These are phyloP conservation scores for Schwanniomyces vanrijiae DNA, from an alignment of 805 yeast genomes.

Conservation along the genomic window DNA sequence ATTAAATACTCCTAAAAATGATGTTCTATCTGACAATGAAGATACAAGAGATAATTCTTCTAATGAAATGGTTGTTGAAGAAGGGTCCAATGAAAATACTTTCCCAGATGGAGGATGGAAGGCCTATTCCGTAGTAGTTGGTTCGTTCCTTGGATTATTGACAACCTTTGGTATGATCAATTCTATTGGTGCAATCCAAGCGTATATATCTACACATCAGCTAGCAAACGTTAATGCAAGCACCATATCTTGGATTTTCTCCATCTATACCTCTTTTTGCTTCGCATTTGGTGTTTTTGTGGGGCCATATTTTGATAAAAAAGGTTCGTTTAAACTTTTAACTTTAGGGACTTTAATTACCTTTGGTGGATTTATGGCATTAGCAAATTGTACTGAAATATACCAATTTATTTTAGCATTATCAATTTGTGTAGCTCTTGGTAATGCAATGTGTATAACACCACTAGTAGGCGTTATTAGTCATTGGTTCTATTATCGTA, in stretches of 20 bases:
- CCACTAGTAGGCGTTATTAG: constrained; percentile 62
- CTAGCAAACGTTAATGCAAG: constrained; percentile 25
- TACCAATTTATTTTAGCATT: constrained; percentile 61
- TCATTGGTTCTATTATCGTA: constrained; percentile 61
- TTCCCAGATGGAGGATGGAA: constrained; percentile 27
- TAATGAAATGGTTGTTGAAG: neutral
- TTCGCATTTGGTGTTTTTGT: constrained; percentile 34
- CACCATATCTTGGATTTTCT: constrained; percentile 42
- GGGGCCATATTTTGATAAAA: constrained; percentile 63
- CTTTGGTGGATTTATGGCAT: constrained; percentile 51
- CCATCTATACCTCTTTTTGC: constrained; percentile 33
- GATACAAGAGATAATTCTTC: neutral
- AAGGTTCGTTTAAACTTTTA: constrained; percentile 54
- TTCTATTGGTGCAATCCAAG: constrained; percentile 40
- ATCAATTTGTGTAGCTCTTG: constrained; percentile 48
- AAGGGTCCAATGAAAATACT: neutral
- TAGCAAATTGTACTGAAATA: constrained; percentile 50
- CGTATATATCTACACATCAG: constrained; percentile 38
- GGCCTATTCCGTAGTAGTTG: constrained; percentile 23
- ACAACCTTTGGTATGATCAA: constrained; percentile 32
- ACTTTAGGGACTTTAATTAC: constrained; percentile 42
- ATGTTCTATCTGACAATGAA: neutral
- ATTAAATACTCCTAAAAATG: neutral
- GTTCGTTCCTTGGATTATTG: constrained; percentile 24
- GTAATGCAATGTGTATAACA: constrained; percentile 57